A percentile compares a stretch with the other conserved stretches of the same genome.
phyloP scores from a whole-genome alignment of 441 rosid species.

The Gossypium davidsonii region DNA sequence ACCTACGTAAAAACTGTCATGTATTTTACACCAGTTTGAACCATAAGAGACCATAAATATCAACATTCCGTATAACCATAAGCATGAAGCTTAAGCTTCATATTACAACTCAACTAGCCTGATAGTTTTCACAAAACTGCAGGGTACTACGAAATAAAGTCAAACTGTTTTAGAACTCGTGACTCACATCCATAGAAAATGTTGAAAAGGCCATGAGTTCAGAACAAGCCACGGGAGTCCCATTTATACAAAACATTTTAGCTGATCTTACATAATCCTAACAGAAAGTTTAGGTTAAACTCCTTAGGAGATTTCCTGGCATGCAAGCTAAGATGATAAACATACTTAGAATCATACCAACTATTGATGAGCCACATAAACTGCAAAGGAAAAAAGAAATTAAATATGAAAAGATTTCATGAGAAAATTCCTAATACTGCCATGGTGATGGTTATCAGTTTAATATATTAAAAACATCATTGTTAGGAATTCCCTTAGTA shows the following conservation, averaged over 20 bases:
- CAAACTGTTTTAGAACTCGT: background rate
- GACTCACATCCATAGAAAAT: background rate
- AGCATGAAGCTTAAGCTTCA: background rate
- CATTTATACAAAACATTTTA: background rate
- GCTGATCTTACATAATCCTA: background rate
- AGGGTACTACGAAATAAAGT: background rate
- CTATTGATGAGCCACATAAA: background rate
- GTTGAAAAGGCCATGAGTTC: conserved; percentile 4
- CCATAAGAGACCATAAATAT: background rate
- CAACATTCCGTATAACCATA: background rate
- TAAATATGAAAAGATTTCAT: conserved; percentile 7
- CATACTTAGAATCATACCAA: background rate
- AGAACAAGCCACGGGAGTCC: background rate
- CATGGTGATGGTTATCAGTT: conserved; percentile 17
- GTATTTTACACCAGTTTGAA: background rate
- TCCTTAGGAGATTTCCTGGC: background rate
- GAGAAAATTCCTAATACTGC: conserved; percentile 16
- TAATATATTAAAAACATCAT: conserved; percentile 15
- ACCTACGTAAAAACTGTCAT: background rate
- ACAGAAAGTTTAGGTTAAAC: background rate
- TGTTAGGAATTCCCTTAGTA: background rate
- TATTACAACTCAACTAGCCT: background rate
- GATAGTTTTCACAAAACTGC: background rate
- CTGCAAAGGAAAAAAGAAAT: background rate
- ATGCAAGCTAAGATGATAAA: background rate